phyloP scores from a whole-genome alignment of 2,329 filamentous ascomycete species.

The Tolypocladium nubicola region DNA sequence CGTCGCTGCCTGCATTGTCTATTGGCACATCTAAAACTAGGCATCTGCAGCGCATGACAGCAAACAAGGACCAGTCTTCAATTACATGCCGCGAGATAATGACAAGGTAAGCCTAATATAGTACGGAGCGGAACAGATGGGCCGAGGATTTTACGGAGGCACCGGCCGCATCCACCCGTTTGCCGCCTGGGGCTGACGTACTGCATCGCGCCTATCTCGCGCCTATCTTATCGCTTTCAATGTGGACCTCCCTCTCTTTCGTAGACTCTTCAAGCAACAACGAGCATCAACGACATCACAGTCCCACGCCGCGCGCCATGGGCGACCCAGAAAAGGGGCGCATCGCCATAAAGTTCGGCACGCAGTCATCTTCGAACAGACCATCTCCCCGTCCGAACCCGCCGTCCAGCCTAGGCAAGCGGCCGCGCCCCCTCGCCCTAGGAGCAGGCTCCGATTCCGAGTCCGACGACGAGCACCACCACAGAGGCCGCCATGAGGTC shows the following conservation, averaged over 20 bases:
- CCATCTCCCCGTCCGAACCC: slow-evolving; percentile 20
- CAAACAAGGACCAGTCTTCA: background rate
- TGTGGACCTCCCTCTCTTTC: slow-evolving; percentile 1
- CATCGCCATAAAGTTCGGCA: slow-evolving; percentile 40
- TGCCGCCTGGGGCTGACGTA: background rate
- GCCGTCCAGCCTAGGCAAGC: slow-evolving; percentile 37
- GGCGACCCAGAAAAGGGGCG: slow-evolving; percentile 24
- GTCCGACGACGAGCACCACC: slow-evolving; percentile 20
- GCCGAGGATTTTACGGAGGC: background rate
- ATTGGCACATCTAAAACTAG: background rate
- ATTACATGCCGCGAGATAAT: background rate
- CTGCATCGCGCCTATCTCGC: too few relatives aligned
- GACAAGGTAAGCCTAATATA: too few relatives aligned
- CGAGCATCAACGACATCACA: background rate
- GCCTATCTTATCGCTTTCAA: background rate
- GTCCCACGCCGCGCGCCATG: slow-evolving; percentile 19
- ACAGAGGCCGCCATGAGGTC: slow-evolving; percentile 26
- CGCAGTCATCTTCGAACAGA: slow-evolving; percentile 14
- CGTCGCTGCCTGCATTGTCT: background rate
- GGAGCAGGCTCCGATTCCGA: slow-evolving; percentile 33
- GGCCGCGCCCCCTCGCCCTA: slow-evolving; percentile 30
- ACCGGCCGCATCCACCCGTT: background rate
- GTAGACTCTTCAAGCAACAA: background rate
- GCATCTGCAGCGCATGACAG: background rate
- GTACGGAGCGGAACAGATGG: background rate